Conservation (phyloP, 805 yeast species). For the Trichomonascus vanleenenianus region DNA sequence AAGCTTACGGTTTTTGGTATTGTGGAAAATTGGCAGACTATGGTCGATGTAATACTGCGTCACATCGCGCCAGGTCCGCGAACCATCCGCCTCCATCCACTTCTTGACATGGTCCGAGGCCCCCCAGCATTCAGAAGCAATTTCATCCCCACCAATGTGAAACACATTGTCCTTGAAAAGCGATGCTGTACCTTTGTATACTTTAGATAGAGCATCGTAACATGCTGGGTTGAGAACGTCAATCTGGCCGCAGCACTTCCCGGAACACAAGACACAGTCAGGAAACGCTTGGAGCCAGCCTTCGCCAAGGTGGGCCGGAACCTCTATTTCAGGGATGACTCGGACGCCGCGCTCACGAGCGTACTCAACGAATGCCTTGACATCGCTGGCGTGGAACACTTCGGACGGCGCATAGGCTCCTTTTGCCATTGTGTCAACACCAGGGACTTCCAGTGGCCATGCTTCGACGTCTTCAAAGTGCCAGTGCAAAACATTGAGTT, state of each 20-base stretch:
- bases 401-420: conserved; percentile 32
- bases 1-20: conserved; percentile 22
- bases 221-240: conserved; percentile 28
- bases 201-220: conserved; percentile 27
- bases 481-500: conserved; percentile 36
- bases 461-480: conserved; percentile 33
- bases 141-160: conserved; percentile 37
- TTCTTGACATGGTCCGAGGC: conserved; percentile 18
- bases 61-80: background rate
- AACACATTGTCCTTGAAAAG: conserved; percentile 31
- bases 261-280: conserved; percentile 27
- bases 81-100: conserved; percentile 10
- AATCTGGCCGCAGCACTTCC: conserved; percentile 32
- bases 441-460: conserved; percentile 31
- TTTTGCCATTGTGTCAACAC: conserved; percentile 31
- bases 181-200: conserved; percentile 28
- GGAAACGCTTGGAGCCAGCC: conserved; percentile 32
- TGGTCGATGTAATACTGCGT: conserved; percentile 28
- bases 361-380: conserved; percentile 26
- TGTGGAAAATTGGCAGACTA: conserved; percentile 27
- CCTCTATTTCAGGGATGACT: conserved; percentile 35
- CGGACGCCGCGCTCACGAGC: conserved; percentile 32
- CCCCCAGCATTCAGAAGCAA: conserved; percentile 28
- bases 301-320: conserved; percentile 35
- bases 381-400: conserved; percentile 25